Evolutionary conservation across 139 green algal species (phyloP).

Genomic region (Coccomyxa sp.): DNA sequence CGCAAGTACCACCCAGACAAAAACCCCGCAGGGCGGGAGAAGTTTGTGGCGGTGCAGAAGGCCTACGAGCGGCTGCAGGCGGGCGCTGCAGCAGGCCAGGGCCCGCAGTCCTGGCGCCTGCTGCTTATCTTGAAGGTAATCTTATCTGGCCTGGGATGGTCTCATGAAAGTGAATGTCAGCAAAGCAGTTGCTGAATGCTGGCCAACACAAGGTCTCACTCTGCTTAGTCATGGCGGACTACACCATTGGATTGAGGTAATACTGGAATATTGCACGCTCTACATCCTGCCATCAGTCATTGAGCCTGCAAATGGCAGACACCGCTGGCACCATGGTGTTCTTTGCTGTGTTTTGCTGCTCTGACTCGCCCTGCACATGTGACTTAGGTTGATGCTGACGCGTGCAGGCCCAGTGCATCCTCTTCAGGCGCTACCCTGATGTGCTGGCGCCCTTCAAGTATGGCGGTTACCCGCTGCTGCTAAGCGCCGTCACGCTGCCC

Average conservation of each 20-base stretch:
- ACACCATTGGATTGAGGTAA: too few relatives aligned
- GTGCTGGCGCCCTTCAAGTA: conserved; percentile 92
- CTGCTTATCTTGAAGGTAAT: conserved; percentile 73
- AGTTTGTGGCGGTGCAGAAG: conserved; percentile 76
- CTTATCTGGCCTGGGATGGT: too few relatives aligned
- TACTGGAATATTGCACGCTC: too few relatives aligned
- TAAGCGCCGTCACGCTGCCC: conserved; percentile 52
- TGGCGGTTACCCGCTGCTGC: conserved; percentile 84
- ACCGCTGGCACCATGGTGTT: too few relatives aligned
- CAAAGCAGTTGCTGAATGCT: too few relatives aligned
- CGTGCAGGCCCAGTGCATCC: conserved; percentile 68
- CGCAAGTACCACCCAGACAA: conserved; percentile 89
- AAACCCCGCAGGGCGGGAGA: conserved; percentile 81
- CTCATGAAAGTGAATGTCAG: too few relatives aligned
- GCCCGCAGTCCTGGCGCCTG: conserved; percentile 76
- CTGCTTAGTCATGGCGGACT: too few relatives aligned
- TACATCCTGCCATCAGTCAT: neutral
- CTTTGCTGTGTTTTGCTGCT: too few relatives aligned
- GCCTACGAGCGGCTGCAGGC: conserved; percentile 88
- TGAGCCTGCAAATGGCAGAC: too few relatives aligned
- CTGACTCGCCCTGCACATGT: too few relatives aligned
- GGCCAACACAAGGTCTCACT: too few relatives aligned
- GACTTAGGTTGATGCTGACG: neutral
- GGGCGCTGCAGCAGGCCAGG: conserved; percentile 47
- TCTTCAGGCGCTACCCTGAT: conserved; percentile 73